Evolutionary conservation across 2,329 filamentous ascomycete species (phyloP), one percentile per base, ranked within the genome.

Genomic region (Neofusicoccum cordaticola): DNA sequence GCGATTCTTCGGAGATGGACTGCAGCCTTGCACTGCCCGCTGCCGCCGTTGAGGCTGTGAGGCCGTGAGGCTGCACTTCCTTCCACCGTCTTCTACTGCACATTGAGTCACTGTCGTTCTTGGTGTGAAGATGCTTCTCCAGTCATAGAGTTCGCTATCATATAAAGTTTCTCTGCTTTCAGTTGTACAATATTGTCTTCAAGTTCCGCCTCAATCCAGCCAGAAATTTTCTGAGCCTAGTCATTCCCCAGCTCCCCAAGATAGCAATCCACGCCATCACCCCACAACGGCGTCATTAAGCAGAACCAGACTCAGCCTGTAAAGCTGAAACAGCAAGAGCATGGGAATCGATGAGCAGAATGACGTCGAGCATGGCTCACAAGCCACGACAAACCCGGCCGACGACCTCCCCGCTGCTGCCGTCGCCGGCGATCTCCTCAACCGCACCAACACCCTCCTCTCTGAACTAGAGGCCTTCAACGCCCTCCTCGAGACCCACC

Each of bases 391-490:
- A 27, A 60, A 37, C 41, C 19, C 41, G 7, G 17, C 34, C 11
- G 41, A 48, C 11, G 51, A 64, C 5, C 44, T 51, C 27, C 44
- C 62, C 9, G 62, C 62, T 7, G 34, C 41, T 8, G 35, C 35
- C n/a, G 47, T 60, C n/a, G 60, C 62, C 12, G 22, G 17, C 19
- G 61, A 66, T 9, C 53, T 66, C 1, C 61, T 58, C n/a, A 27
- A 44, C 37, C 51, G 65, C 6, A 47, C 50, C 57, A 64, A 53
- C 22, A 27, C 15, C n/a, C 61, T 66, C 3, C 37, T 66, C 35
- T 27, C 34, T 31, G 65, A 66, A 35, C 51, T 66, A 1, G 45
- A 64, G 15, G 27, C 48, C 4, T 66, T 66, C 44, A 22, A 22
- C 6, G 7, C 5, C 1, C 19, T 65, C 0, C 45, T 65, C 13